A percentile compares a stretch with the other conserved stretches of the same genome.
These are phyloP conservation scores for Raffaelea arxii DNA, from an alignment of 2,329 filamentous ascomycete genomes.

Conservation along the genomic window DNA sequence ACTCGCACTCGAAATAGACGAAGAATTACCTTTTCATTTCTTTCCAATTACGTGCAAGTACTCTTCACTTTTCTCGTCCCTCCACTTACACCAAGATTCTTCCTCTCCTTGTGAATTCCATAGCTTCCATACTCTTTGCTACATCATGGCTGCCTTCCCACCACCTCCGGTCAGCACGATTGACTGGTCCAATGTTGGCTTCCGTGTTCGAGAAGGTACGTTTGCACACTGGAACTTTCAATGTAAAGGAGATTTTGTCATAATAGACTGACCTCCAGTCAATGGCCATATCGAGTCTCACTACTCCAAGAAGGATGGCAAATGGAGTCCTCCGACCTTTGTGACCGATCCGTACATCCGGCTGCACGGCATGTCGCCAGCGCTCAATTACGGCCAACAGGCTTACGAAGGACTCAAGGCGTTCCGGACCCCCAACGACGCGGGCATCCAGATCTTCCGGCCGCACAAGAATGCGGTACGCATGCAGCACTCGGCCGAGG, in stretches of 20 bases:
- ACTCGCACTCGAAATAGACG: no score
- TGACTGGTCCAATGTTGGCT: constrained; percentile 91
- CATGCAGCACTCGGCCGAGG: constrained; percentile 75
- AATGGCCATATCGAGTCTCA: constrained; percentile 90
- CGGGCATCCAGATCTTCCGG: constrained; percentile 75
- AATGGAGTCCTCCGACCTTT: constrained; percentile 73
- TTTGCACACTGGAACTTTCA: no score
- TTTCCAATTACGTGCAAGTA: no score
- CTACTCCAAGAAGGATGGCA: constrained; percentile 62
- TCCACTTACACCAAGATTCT: no score
- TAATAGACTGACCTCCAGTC: no score
- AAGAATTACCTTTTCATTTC: no score
- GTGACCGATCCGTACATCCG: constrained; percentile 75
- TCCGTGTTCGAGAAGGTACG: constrained; percentile 80
- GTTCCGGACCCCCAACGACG: constrained; percentile 66
- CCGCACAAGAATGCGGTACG: constrained; percentile 75
- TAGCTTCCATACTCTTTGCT: no score
- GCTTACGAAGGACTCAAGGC: constrained; percentile 98
- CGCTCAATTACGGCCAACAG: constrained; percentile 94
- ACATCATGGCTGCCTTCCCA: constrained; percentile 54
- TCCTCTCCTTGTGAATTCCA: neutral
- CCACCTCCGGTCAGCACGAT: constrained; percentile 71
- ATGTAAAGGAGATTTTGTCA: no score
- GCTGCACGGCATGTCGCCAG: constrained; percentile 91
- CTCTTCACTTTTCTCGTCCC: no score